These are phyloP conservation scores for Noccaea caerulescens DNA, from an alignment of 345 rosid genomes.

Conservation along the genomic window DNA sequence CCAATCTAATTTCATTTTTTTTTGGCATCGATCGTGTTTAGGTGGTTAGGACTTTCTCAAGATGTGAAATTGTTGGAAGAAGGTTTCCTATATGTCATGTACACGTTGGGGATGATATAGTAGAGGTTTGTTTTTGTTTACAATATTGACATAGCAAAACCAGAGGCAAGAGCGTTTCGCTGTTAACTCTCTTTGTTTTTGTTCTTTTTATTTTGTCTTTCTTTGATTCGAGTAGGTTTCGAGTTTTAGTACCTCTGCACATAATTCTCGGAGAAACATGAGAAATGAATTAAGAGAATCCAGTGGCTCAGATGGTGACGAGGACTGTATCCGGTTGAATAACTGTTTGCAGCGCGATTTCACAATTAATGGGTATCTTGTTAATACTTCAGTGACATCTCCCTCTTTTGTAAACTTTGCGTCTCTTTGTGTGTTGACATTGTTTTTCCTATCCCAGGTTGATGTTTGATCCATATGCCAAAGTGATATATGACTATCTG, in stretches of 20 bases:
- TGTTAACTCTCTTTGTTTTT: conserved; percentile 6
- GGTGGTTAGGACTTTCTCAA: conserved; percentile 55
- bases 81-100: conserved; percentile 76
- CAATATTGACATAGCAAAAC: conserved; percentile 1
- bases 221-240: conserved; percentile 52
- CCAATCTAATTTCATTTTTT: not conserved
- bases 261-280: conserved; percentile 39
- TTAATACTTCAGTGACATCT: conserved; percentile 10
- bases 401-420: not conserved
- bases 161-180: not conserved
- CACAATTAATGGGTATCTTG: conserved; percentile 84
- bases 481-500: conserved; percentile 77
- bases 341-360: conserved; percentile 87
- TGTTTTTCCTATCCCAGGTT: conserved; percentile 55
- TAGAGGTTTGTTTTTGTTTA: conserved; percentile 52
- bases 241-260: conserved; percentile 64
- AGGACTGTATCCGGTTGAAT: conserved; percentile 75
- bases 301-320: conserved; percentile 51
- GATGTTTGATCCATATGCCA: conserved; percentile 91
- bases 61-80: conserved; percentile 60
- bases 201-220: not conserved
- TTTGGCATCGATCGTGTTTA: conserved; percentile 28
- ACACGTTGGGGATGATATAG: conserved; percentile 49
- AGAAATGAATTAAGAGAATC: conserved; percentile 48
- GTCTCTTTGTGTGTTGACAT: conserved; percentile 6